Conservation (phyloP, 169 alveolate species). For the Plasmodium berghei region DNA sequence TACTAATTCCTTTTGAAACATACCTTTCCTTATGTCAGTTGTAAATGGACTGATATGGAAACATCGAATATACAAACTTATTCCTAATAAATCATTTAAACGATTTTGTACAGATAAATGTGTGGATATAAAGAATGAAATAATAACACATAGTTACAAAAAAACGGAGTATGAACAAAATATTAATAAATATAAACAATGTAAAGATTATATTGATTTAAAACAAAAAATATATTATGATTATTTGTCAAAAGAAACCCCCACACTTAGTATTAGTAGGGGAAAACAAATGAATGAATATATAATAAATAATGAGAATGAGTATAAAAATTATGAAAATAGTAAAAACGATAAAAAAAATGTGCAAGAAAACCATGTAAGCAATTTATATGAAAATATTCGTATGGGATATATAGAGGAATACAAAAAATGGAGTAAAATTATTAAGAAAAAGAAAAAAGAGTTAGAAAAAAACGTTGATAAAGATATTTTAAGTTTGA, state of each 20-base stretch:
- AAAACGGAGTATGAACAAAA: constrained; percentile 58
- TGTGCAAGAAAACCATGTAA: neutral
- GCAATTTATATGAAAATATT: neutral
- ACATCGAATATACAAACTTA: constrained; percentile 5
- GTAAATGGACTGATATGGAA: constrained; percentile 22
- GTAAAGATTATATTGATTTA: constrained; percentile 60
- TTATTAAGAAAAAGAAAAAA: constrained; percentile 8
- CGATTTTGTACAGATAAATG: constrained; percentile 20
- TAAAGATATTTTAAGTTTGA: neutral
- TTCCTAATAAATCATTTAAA: constrained; percentile 1
- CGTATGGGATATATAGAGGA: constrained; percentile 28
- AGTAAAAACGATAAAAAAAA: neutral
- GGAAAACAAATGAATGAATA: neutral
- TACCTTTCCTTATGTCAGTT: constrained; percentile 6
- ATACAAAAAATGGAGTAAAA: constrained; percentile 66
- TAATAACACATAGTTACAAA: constrained; percentile 61
- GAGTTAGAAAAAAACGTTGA: neutral
- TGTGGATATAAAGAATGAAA: constrained; percentile 36
- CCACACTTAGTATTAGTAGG: neutral
- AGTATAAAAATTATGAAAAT: neutral
- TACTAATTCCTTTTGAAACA: too few relatives aligned
- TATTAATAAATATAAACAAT: constrained; percentile 31
- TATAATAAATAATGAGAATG: neutral
- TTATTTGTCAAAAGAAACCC: constrained; percentile 25
- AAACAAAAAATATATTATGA: constrained; percentile 67